Base-by-base conservation (phyloP, 2,329 filamentous ascomycete genomes). In the Akanthomyces dipterigenus region DNA sequence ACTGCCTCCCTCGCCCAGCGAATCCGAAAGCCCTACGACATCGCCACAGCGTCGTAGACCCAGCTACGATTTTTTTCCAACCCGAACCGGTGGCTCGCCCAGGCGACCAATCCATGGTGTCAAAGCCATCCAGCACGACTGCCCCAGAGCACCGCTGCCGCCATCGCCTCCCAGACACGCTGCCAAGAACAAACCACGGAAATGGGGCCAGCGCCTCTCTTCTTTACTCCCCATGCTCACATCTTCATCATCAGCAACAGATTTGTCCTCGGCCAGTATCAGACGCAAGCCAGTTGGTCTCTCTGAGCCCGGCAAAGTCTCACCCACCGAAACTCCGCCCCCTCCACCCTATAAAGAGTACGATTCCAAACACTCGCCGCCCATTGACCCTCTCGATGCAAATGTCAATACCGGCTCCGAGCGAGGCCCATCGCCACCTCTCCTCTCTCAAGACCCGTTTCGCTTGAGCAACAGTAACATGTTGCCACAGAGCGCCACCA, bases 201-300 rank as follows among this genome's bases (percentile, higher is more conserved):
- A 68, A 43, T 77, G 74, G 75, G 66, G 70, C 61, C 66, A 69
- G 54, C 73, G 75, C 62, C 63, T 75, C 48, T 75, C 73, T 46
- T 70, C 71, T 22, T 67, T 76, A 46, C 66, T 76, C 51, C 75
- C 74, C 53, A 70, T 72, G 66, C 75, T 78, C 70, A 76, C 72
- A 51, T 58, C 71, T 61, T 68, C 70, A 59, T 68, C 55, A 34
- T 46, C 70, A 46, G 64, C 69, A 55, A 62, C 69, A 70, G 74
- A 75, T 64, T 60, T 64, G 38, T 64, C 65, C 59, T 60, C 65
- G 36, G 64, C 65, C 58, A 60, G 65, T 48, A 56, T 70, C 40
- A 65, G 63, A 45, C 72, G 68, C 42, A 71, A 68, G 31, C 65
- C 69, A 38, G 42, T 69, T 62, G 60, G 64, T 38, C 64, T 67